A percentile compares a stretch with the other conserved stretches of the same genome.
phyloP scores from a whole-genome alignment of 2,329 filamentous ascomycete species.

The Fusarium chlamydosporum region DNA sequence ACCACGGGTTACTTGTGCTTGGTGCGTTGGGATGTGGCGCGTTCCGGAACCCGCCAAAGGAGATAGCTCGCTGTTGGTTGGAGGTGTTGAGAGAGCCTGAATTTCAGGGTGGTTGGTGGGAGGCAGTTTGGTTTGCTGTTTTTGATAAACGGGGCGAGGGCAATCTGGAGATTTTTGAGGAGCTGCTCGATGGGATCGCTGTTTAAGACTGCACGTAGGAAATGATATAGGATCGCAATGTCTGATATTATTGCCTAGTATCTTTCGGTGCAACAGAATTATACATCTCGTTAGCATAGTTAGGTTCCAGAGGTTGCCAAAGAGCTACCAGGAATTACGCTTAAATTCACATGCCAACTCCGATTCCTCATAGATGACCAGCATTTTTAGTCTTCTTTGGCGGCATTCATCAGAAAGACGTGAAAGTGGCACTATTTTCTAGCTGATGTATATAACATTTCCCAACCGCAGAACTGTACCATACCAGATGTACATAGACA shows the following conservation, averaged over 20 bases:
- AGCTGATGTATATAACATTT: not conserved
- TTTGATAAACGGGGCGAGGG: constrained; percentile 61
- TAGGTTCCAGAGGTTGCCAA: not conserved
- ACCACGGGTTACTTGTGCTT: constrained; percentile 72
- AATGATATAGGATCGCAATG: not conserved
- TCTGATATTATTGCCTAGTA: not conserved
- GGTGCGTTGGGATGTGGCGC: constrained; percentile 79
- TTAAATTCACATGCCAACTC: not conserved
- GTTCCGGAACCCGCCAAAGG: constrained; percentile 72
- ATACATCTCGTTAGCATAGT: not conserved
- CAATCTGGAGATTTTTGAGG: constrained; percentile 67
- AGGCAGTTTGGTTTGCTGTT: constrained; percentile 75
- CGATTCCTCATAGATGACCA: not conserved
- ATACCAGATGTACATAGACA: not conserved
- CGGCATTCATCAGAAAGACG: too few species aligned
- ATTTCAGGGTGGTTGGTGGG: constrained; percentile 75
- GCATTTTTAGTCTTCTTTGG: not conserved
- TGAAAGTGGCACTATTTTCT: not conserved
- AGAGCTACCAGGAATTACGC: not conserved
- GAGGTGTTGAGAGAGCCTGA: constrained; percentile 73
- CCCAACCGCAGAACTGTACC: not conserved
- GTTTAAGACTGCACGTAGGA: constrained; percentile 37
- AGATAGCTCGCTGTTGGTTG: constrained; percentile 74
- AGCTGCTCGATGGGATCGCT: constrained; percentile 57
- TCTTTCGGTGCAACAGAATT: not conserved